Base-by-base conservation (phyloP, 805 yeast species). In the Spathaspora gorwiae region DNA sequence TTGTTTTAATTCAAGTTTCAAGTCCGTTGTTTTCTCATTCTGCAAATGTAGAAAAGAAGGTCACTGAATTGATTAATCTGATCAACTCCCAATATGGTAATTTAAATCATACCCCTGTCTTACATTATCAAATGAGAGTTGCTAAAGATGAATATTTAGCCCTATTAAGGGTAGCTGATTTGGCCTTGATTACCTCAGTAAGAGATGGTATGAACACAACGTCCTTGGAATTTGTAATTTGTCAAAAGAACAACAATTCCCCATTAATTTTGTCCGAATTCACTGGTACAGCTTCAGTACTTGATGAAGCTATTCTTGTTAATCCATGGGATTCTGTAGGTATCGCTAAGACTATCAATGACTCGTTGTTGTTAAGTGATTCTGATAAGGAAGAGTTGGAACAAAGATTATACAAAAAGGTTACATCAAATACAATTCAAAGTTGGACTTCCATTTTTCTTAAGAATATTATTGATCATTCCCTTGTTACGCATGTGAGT, bases 271-370 rank as follows among this genome's bases (percentile, higher is more conserved):
- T 94, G 38, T 87, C 96, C 19, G 99, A 94, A 68, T 94, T 94
- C 60, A 86, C 95, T 45, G 99, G 99, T 38, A 83, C 95, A 3
- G 80, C 89, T 0, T 70, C 86, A 2, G 84, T 84, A 2, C 63
- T 86, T 44, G 75, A 73, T 44, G 87, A 84, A 49, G 87, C 96
- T 0, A 75, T 87, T 42, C 79, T 85, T 51, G 94, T 94, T 32
- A 94, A 94, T 55, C 99, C 99, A 7, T 94, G 97, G 96, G 98
- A 94, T 66, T 76, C 95, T 0, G 92, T 88, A 26, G 96, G 96
- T 1, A 92, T 92, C 33, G 92, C 99, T 1, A 85, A 81, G 55
- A 78, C 90, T 6, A 85, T 95, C 45, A 73, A 90, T 60, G 80
- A 79, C 42, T 78, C 90, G 41, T 73, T 94, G 15, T 54, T 62